Evolutionary conservation across 2,329 filamentous ascomycete species (phyloP).

Genomic region (Epichloe gansuensis): DNA sequence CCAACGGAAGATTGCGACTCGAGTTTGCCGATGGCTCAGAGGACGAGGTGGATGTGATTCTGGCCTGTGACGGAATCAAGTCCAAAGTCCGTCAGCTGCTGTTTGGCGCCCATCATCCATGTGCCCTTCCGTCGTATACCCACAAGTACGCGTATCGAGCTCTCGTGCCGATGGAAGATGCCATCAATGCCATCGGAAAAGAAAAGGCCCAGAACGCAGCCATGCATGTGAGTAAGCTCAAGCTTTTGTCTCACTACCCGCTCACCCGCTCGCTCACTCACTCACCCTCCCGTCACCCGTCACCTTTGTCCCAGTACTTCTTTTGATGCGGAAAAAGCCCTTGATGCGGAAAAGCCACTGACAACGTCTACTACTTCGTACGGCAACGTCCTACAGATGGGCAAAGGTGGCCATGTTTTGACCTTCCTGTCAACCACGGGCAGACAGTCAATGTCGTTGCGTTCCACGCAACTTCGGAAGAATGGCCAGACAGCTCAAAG

Average conservation of each 20-base stretch:
- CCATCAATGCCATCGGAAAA: conserved; percentile 34
- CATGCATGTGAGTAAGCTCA: conserved; percentile 3
- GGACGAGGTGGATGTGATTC: conserved; percentile 21
- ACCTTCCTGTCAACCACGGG: conserved; percentile 5
- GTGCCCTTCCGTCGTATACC: conserved; percentile 30
- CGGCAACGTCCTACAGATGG: neutral
- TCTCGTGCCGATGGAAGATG: conserved; percentile 35
- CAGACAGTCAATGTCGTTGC: conserved; percentile 4
- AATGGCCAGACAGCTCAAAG: neutral
- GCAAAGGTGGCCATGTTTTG: conserved; percentile 4
- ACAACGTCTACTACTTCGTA: neutral
- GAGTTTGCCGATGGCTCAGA: conserved; percentile 26
- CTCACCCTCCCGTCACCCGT: no score
- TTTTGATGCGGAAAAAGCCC: no score
- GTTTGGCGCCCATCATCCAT: conserved; percentile 28
- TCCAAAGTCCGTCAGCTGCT: conserved; percentile 37
- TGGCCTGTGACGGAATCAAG: conserved; percentile 57
- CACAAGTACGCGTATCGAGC: conserved; percentile 47
- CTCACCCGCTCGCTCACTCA: no score
- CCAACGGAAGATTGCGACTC: conserved; percentile 16
- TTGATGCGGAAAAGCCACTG: neutral
- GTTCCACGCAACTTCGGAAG: neutral
- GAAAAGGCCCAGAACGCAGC: conserved; percentile 17
- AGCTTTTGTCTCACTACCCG: neutral
- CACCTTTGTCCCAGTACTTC: neutral